Base-by-base conservation (phyloP, 805 yeast genomes). In the Barnettozyma californica region DNA sequence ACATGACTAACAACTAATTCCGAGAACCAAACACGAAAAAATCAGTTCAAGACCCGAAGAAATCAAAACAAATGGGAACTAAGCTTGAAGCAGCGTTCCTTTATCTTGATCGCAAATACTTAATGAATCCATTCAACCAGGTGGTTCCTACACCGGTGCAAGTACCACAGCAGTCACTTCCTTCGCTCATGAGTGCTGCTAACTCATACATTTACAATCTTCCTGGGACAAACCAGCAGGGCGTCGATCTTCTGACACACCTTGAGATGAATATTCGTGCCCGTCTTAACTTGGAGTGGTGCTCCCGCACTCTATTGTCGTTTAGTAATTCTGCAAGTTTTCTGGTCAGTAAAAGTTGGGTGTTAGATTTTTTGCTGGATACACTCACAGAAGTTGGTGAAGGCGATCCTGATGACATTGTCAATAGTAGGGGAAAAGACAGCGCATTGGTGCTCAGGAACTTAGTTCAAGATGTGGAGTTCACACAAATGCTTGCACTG, bases 401-500 rank as follows among this genome's bases (percentile, higher is more conserved):
- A 9, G 45, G 37, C n/a, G 41, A 40, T 5, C 29, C 25, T 10
- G 36, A 27, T 6, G 35, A 27, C 5, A 11, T 20, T 14, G 23
- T 41, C 19, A 47, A 46, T 13, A 27, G 41, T 11, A 54, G 46
- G 19, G 53, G 56, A 38, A 59, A 58, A 46, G 53, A 57, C 6
- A 43, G 57, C 41, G 64, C 64, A 2, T 46, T 94, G 39, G 78
- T 87, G 18, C 69, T 94, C 48, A 75, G 98, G 60, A 94, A 94
- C 65, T 68, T 87, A 41, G 78, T 87, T 2, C 95, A 92, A 62
- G 96, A 90, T 63, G 76, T 86, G 11, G 84, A 77, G 41, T 86
- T 88, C 59, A 94, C 95, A 38, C 89, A 86, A 62, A 73, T 83
- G 60, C 68, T 94, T 52, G 85, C 92, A 1, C 71, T 76, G 57